Evolutionary conservation across 2,329 filamentous ascomycete genomes (phyloP).

Genomic region (Tricladium varicosporioides): DNA sequence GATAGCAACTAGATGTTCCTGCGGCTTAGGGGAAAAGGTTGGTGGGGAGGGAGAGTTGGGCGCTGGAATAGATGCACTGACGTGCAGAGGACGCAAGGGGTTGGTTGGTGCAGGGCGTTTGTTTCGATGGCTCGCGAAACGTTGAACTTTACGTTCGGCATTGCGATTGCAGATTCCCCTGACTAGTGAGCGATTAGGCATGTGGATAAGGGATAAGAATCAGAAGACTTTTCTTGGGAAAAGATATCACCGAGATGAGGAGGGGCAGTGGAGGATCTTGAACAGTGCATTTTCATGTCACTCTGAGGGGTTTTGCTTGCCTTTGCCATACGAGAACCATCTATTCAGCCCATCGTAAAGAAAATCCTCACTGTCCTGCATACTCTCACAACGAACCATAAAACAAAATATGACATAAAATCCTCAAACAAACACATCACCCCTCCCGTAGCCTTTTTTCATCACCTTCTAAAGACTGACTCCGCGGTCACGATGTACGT

Average conservation of each 20-base stretch:
- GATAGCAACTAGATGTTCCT: constrained; percentile 7
- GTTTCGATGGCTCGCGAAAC: constrained; percentile 23
- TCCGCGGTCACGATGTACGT: background rate
- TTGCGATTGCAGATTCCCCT: constrained; percentile 13
- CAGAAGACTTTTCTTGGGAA: background rate
- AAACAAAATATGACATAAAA: too few species aligned
- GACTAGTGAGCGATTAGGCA: constrained; percentile 7
- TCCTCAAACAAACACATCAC: too few species aligned
- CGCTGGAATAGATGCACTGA: constrained; percentile 11
- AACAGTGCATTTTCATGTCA: background rate
- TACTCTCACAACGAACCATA: too few species aligned
- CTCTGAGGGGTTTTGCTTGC: too few species aligned
- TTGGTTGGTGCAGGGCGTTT: constrained; percentile 22
- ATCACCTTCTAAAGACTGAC: too few species aligned
- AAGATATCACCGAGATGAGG: background rate
- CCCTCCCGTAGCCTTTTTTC: too few species aligned
- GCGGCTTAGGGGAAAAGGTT: constrained; percentile 6
- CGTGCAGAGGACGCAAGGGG: constrained; percentile 12
- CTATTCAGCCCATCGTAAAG: too few species aligned
- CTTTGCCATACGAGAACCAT: too few species aligned
- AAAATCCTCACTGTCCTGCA: too few species aligned
- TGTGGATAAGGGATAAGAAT: constrained; percentile 3
- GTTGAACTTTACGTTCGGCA: background rate
- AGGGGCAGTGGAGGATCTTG: background rate
- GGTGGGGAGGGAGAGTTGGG: background rate